Evolutionary conservation across 2,329 filamentous ascomycete genomes (phyloP).

Genomic region (Xylaria sp.): DNA sequence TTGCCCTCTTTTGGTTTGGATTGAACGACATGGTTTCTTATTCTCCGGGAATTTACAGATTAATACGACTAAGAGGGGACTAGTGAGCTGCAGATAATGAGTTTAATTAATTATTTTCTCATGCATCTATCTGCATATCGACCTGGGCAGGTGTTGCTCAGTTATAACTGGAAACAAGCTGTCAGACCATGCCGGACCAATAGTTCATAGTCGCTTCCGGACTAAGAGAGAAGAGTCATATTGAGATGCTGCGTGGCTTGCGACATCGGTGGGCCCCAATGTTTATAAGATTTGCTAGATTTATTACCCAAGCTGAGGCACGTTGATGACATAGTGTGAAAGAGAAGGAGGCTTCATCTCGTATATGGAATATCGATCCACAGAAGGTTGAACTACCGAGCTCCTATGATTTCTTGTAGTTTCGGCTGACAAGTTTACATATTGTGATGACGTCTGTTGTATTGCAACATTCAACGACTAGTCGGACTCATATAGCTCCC

Average conservation of each 20-base stretch:
- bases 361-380: not conserved
- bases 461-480: conserved; percentile 2
- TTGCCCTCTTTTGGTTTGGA: not conserved
- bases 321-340: not conserved
- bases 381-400: not conserved
- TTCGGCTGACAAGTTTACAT: not conserved
- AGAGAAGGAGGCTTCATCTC: not conserved
- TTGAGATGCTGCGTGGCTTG: not conserved
- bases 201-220: not conserved
- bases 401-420: not conserved
- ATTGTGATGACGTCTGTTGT: not conserved
- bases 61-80: not conserved
- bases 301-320: not conserved
- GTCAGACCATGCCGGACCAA: not conserved
- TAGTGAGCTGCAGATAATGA: not conserved
- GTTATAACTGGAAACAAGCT: not conserved
- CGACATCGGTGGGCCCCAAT: not conserved
- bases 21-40: not conserved
- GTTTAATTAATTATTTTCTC: not conserved
- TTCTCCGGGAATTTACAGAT: not conserved
- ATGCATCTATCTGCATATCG: not conserved
- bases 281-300: not conserved
- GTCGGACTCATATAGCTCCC: not conserved
- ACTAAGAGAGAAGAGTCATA: not conserved
- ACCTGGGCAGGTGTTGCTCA: not conserved